phyloP scores from a whole-genome alignment of 1,139 yeast genomes.

The Diutina sp. region DNA sequence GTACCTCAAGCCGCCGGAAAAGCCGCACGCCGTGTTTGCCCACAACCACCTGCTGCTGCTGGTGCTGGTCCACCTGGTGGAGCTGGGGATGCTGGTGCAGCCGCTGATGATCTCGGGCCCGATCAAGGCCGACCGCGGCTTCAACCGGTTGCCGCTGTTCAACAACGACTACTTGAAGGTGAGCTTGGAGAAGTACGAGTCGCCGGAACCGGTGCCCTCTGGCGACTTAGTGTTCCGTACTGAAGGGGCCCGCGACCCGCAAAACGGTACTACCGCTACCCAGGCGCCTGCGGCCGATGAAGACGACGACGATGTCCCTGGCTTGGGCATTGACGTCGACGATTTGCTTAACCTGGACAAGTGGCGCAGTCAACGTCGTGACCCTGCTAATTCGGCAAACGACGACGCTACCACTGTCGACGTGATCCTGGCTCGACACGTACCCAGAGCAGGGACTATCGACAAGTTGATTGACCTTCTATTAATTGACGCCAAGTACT shows the following conservation, averaged over 20 bases:
- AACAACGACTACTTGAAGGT: constrained; percentile 27
- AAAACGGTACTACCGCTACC: neutral
- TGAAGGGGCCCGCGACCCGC: neutral
- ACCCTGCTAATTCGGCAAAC: neutral
- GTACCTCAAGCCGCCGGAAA: constrained; percentile 13
- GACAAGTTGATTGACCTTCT: constrained; percentile 30
- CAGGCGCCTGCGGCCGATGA: neutral
- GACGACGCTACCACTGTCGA: neutral
- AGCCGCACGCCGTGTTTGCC: constrained; percentile 4
- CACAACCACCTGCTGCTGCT: constrained; percentile 5
- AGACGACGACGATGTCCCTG: constrained; percentile 6
- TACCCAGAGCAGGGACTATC: constrained; percentile 29
- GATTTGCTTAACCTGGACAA: constrained; percentile 30
- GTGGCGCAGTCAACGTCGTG: constrained; percentile 6
- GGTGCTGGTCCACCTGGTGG: neutral
- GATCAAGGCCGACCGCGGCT: neutral
- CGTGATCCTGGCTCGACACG: constrained; percentile 10
- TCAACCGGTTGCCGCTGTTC: constrained; percentile 19
- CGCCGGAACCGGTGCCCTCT: neutral
- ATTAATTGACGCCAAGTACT: constrained; percentile 25
- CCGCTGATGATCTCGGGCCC: neutral
- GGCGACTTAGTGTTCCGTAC: constrained; percentile 11
- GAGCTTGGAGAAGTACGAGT: constrained; percentile 22
- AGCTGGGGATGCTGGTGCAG: neutral
- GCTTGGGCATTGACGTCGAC: constrained; percentile 34